phyloP scores from a whole-genome alignment of 2,329 filamentous ascomycete genomes.

The Colletotrichum horii region DNA sequence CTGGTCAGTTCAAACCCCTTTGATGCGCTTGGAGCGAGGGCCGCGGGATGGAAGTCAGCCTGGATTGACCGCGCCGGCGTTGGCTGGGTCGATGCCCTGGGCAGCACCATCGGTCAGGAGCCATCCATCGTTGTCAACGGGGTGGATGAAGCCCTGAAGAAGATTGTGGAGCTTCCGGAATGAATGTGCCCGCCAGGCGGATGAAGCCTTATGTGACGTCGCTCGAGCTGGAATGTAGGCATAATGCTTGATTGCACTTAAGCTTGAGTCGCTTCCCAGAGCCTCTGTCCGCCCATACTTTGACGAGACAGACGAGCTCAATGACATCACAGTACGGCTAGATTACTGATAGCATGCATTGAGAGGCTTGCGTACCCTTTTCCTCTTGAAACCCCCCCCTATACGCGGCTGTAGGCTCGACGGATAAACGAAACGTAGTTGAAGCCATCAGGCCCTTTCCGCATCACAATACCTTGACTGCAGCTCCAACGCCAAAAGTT shows the following conservation, averaged over 20 bases:
- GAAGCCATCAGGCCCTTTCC: not conserved
- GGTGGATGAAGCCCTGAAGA: slow-evolving; percentile 61
- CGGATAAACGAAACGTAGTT: not conserved
- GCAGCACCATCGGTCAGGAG: slow-evolving; percentile 44
- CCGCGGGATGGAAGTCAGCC: slow-evolving; percentile 64
- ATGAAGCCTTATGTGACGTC: not conserved
- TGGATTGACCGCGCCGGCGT: slow-evolving; percentile 69
- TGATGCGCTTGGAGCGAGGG: slow-evolving; percentile 69
- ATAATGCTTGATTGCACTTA: not conserved
- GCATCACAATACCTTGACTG: not conserved
- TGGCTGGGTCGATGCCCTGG: slow-evolving; percentile 70
- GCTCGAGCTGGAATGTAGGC: not conserved
- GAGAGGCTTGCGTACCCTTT: not conserved
- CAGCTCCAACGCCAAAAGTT: not conserved
- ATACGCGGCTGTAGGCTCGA: not conserved
- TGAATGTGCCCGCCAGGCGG: not conserved
- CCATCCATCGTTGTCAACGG: slow-evolving; percentile 61
- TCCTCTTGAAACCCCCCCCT: not conserved
- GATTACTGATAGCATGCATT: not conserved
- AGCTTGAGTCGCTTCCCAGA: not conserved
- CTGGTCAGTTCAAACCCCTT: slow-evolving; percentile 77
- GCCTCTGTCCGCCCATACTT: not conserved
- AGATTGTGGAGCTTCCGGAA: slow-evolving; percentile 28
- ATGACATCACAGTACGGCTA: not conserved
- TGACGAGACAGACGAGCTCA: not conserved